Conservation (phyloP, 345 rosid genomes). For the Odontarrhena argentea region DNA sequence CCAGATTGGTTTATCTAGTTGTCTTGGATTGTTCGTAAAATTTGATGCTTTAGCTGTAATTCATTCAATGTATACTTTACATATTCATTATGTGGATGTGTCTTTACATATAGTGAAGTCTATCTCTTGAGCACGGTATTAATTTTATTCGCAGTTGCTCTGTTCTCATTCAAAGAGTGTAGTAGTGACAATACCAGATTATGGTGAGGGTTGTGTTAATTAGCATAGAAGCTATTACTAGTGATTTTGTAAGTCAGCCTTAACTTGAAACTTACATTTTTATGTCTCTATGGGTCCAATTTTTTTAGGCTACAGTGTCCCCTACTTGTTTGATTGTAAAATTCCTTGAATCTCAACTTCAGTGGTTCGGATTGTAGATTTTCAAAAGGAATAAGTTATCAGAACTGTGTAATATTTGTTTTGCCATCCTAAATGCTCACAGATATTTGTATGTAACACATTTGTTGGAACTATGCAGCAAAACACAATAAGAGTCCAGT, state of each 20-base stretch:
- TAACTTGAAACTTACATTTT: background rate
- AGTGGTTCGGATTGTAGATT: conserved; percentile 9
- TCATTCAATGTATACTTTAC: background rate
- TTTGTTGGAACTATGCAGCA: conserved; percentile 53
- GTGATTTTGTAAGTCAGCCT: background rate
- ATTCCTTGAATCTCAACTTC: background rate
- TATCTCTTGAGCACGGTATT: background rate
- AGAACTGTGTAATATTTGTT: background rate
- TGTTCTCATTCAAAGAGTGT: conserved; percentile 18
- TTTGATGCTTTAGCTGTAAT: conserved; percentile 3
- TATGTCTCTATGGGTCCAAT: conserved; percentile 16
- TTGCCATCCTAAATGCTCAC: conserved; percentile 1
- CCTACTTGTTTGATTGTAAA: background rate
- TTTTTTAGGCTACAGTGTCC: conserved; percentile 6
- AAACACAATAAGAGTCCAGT: conserved; percentile 52
- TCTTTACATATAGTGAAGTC: background rate
- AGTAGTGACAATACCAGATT: background rate
- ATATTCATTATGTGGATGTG: background rate
- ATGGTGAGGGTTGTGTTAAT: background rate
- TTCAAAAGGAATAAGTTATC: background rate
- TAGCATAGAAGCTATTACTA: conserved; percentile 8
- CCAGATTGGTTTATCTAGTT: conserved; percentile 13
- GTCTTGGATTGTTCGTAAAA: background rate
- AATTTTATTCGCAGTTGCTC: background rate
- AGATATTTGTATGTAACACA: conserved; percentile 17